Evolutionary conservation across 768 basidiomycete genomes (phyloP), one percentile per base, ranked within the genome.

Genomic region (Galerina sulciceps): DNA sequence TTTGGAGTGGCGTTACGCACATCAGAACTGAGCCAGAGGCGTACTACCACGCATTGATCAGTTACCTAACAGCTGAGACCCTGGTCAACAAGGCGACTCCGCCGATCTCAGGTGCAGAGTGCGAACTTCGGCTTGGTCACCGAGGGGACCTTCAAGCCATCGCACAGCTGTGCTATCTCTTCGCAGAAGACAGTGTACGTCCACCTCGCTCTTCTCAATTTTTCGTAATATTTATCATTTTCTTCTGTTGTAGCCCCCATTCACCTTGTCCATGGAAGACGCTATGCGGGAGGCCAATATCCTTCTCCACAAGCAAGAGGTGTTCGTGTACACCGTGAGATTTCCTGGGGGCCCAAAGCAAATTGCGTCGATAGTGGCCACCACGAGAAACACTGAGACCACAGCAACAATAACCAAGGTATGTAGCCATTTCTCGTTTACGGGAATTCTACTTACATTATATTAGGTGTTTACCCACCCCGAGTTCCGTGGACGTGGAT

Each of bases 351-450:
- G 50, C 0, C 43, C 42, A 18, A 61, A 71, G 45, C 77, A 80
- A 23, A 79, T 86, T 18, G 86, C 89, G 0, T 90, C 80, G 17
- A 83, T 92, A 40, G 87, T 86, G 5, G 89, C 89, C 14, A 83
- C 81, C 26, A 89, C 90, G 8, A 77, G 91, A 10, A 83, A 85
- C 58, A 85, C 79, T 22, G 75, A 78, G 1, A 76, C 65, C 4
- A 79, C 88, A 22, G 83, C 85, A 2, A 82, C 87, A 0, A 84
- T 93, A 44, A 87, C 87, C 38, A 92, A 93, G 69, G 67, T 66
- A 18, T 56, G 42, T 8, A 8, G 26, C 26, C 26, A 8, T 31
- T 8, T 31, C 26, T 31, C 26, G 26, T 31, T 31, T 31, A 1
- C 5, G 26, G 8, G 4, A 31, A 4, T 5, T 31, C 26, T 2